These are phyloP conservation scores for Hypomontagnella submonticulosa DNA, from an alignment of 495 filamentous ascomycete genomes.

Conservation along the genomic window DNA sequence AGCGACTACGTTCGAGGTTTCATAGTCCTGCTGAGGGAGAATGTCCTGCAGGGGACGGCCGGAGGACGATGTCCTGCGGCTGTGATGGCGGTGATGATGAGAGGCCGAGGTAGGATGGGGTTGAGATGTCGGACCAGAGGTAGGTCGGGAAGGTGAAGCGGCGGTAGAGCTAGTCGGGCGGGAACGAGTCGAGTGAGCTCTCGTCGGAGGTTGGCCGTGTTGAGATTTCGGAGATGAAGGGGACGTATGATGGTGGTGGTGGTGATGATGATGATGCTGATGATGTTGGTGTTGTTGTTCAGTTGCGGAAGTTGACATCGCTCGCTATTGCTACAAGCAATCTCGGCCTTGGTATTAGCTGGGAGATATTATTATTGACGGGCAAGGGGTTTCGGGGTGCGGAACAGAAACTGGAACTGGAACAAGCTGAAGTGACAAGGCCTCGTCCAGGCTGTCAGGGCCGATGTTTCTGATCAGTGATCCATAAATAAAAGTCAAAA, in stretches of 20 bases:
- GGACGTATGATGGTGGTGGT: conserved; percentile 28
- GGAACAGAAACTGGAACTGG: neutral
- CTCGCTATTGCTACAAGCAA: conserved; percentile 39
- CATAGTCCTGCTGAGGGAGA: conserved; percentile 55
- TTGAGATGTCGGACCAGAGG: conserved; percentile 18
- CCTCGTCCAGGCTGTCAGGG: conserved; percentile 22
- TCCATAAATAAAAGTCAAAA: conserved; percentile 36
- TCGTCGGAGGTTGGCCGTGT: conserved; percentile 34
- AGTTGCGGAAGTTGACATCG: conserved; percentile 43
- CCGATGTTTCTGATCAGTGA: conserved; percentile 20
- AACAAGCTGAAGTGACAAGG: conserved; percentile 26
- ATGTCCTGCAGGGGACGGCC: conserved; percentile 52
- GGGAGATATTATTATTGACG: conserved; percentile 27
- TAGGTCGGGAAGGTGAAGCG: conserved; percentile 22
- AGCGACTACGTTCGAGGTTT: conserved; percentile 52
- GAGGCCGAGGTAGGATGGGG: conserved; percentile 42
- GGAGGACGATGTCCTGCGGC: conserved; percentile 49
- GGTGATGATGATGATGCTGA: conserved; percentile 35
- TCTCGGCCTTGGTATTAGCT: conserved; percentile 7
- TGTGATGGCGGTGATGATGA: conserved; percentile 47
- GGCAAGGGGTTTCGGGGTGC: conserved; percentile 7
- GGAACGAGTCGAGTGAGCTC: conserved; percentile 48
- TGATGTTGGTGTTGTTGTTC: conserved; percentile 39
- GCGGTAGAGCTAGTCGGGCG: conserved; percentile 43
- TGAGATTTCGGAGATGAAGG: conserved; percentile 39